These are phyloP conservation scores for Nannochloropsis gaditana DNA, from an alignment of 108 stramenopile genomes.

Conservation along the genomic window DNA sequence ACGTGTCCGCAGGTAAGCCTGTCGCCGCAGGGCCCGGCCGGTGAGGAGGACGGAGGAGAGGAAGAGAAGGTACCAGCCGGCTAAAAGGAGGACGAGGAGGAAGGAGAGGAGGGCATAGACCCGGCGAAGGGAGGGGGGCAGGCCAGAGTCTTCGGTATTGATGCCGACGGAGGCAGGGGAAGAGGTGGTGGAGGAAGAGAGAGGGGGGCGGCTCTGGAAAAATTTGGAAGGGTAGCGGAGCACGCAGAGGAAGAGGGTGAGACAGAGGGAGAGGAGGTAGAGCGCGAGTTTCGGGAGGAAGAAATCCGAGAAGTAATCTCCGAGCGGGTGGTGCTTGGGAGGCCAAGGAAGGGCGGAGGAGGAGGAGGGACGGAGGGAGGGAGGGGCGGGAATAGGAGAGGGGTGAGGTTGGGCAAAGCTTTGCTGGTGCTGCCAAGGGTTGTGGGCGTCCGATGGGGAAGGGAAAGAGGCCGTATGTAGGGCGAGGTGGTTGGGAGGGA, in stretches of 20 bases:
- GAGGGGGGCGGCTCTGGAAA: not conserved
- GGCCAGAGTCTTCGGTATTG: not conserved
- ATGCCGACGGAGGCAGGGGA: not conserved
- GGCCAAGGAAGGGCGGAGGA: conserved; percentile 30
- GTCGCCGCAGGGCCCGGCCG: conserved; percentile 34
- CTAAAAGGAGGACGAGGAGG: not conserved
- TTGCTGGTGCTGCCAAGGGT: not conserved
- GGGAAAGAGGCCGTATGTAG: not conserved
- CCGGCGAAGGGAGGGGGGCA: not conserved
- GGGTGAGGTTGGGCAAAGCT: not conserved
- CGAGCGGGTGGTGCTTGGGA: conserved; percentile 59
- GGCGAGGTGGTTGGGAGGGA: too few species aligned
- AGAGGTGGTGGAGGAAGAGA: not conserved
- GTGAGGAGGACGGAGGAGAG: not conserved
- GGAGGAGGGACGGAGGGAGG: not conserved
- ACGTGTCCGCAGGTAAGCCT: conserved; percentile 38
- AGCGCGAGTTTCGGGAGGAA: not conserved
- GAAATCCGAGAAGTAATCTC: not conserved
- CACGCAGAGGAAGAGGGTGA: not conserved
- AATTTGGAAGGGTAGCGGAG: not conserved
- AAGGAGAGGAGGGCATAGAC: not conserved
- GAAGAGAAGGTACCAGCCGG: not conserved
- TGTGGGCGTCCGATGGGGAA: not conserved
- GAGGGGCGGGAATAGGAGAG: not conserved
- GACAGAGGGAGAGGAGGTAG: conserved; percentile 8